phyloP scores from a whole-genome alignment of 1,139 yeast species.

The Yamadazyma epiphylla region DNA sequence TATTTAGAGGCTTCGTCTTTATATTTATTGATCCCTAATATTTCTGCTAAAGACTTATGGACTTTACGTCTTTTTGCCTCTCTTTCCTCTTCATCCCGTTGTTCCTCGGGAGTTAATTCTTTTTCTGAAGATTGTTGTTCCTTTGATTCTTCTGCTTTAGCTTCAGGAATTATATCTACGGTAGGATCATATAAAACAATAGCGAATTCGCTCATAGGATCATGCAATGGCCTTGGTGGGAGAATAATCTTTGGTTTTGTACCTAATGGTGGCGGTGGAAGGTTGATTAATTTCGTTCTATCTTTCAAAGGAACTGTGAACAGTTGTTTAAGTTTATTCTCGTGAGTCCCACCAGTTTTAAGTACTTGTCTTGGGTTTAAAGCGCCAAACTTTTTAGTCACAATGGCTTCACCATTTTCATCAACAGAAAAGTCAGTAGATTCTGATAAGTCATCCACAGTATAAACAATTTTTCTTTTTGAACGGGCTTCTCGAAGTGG shows the following conservation, averaged over 20 bases:
- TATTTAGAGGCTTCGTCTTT: slow-evolving; percentile 53
- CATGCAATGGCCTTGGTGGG: slow-evolving; percentile 88
- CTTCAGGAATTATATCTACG: slow-evolving; percentile 59
- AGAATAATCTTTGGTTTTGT: slow-evolving; percentile 64
- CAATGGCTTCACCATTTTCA: slow-evolving; percentile 23
- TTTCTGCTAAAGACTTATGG: slow-evolving; percentile 74
- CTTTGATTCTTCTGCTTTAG: slow-evolving; percentile 26
- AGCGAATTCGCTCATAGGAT: slow-evolving; percentile 90
- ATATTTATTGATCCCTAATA: slow-evolving; percentile 64
- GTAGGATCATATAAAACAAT: slow-evolving; percentile 95
- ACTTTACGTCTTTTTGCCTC: slow-evolving; percentile 27
- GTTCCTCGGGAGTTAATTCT: slow-evolving; percentile 1
- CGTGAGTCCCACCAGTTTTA: slow-evolving; percentile 28
- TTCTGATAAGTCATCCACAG: slow-evolving; percentile 16
- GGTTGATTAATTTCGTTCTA: slow-evolving; percentile 20
- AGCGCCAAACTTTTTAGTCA: slow-evolving; percentile 43
- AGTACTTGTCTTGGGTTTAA: slow-evolving; percentile 41
- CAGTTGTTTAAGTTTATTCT: slow-evolving; percentile 31
- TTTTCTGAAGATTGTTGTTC: slow-evolving; percentile 2
- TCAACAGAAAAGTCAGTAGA: slow-evolving; percentile 19
- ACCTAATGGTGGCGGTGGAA: slow-evolving; percentile 79
- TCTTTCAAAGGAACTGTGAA: slow-evolving; percentile 52
- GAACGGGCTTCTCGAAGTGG: slow-evolving; percentile 24
- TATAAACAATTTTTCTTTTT: slow-evolving; percentile 24
- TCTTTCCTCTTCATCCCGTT: slow-evolving; percentile 17